A percentile compares a stretch with the other conserved stretches of the same genome.
Evolutionary conservation across 768 basidiomycete genomes (phyloP).

Genomic region (Phylloporus sp.): DNA sequence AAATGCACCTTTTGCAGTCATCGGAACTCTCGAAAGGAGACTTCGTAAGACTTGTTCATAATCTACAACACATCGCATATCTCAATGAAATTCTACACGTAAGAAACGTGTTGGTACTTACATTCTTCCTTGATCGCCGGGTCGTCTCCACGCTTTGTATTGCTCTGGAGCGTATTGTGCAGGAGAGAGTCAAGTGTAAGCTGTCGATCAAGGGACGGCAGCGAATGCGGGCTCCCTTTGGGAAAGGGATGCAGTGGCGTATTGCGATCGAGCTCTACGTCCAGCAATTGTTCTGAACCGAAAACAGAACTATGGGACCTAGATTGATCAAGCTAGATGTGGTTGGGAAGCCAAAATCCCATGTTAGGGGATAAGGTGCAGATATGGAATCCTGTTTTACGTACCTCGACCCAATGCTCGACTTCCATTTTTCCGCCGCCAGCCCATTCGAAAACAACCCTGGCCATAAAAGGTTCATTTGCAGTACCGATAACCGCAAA

Average conservation of each 20-base stretch:
- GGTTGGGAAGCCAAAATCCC: neutral
- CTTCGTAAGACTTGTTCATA: constrained; percentile 30
- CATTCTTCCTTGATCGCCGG: constrained; percentile 13
- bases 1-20: constrained; percentile 39
- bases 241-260: constrained; percentile 34
- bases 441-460: constrained; percentile 37
- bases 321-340: constrained; percentile 40
- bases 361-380: neutral
- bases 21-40: constrained; percentile 39
- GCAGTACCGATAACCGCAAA: constrained; percentile 39
- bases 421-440: constrained; percentile 41
- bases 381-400: constrained; percentile 7
- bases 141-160: neutral
- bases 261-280: constrained; percentile 44
- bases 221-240: constrained; percentile 15
- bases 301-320: constrained; percentile 32
- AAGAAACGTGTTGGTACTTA: constrained; percentile 7
- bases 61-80: constrained; percentile 19
- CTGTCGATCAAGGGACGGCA: constrained; percentile 29
- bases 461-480: constrained; percentile 43
- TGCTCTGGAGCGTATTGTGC: neutral
- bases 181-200: neutral
- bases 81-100: neutral
- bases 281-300: constrained; percentile 48
- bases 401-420: constrained; percentile 51